phyloP scores from a whole-genome alignment of 2,329 filamentous ascomycete species.

The Ophiostoma fasciatum region DNA sequence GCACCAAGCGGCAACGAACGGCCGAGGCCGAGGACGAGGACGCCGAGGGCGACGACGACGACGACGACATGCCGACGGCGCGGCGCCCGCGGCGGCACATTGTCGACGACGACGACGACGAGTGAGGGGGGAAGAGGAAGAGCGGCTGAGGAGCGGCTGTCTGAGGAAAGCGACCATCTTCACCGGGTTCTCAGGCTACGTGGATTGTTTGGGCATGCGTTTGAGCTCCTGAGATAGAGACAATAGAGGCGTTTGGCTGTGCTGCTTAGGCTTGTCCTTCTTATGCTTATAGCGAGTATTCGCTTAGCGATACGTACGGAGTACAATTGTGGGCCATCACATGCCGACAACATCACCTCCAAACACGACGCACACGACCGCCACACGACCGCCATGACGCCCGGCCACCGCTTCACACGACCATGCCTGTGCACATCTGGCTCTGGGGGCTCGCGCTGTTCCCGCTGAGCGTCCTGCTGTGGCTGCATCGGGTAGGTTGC shows the following conservation, averaged over 20 bases:
- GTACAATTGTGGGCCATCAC: no score
- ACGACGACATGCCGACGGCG: conserved; percentile 29
- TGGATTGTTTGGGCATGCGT: no score
- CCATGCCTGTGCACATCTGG: conserved; percentile 9
- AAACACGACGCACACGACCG: no score
- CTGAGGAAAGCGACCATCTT: no score
- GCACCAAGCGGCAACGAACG: conserved; percentile 36
- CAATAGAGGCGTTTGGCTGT: no score
- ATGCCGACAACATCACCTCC: background rate
- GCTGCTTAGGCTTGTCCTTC: no score
- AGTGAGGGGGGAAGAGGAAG: background rate
- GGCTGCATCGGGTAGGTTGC: conserved; percentile 5
- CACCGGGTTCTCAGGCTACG: no score
- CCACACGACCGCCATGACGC: no score
- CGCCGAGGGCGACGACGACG: conserved; percentile 39
- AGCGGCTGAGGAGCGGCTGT: no score
- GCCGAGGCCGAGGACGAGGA: conserved; percentile 35
- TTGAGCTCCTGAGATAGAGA: no score
- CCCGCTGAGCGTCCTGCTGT: conserved; percentile 8
- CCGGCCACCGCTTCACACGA: background rate
- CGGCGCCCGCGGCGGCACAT: conserved; percentile 39
- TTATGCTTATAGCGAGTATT: no score
- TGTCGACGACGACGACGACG: conserved; percentile 42
- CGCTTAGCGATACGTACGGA: no score
- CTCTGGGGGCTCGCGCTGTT: conserved; percentile 8